phyloP scores from a whole-genome alignment of 768 basidiomycete genomes.

The Agaricus subrufescens region DNA sequence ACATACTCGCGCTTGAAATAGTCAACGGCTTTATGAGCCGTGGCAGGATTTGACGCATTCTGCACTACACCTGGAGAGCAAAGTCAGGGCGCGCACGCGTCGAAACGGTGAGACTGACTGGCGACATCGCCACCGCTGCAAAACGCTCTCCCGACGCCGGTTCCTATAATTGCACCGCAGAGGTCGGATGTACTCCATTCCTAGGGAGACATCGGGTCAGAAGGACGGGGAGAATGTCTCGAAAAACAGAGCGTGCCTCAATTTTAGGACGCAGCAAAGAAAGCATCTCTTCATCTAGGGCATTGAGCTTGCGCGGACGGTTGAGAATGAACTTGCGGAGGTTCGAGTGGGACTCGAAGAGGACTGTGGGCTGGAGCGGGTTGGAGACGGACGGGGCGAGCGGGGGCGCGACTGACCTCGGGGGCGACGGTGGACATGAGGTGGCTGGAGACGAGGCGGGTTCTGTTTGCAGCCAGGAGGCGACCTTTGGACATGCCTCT shows the following conservation, averaged over 20 bases:
- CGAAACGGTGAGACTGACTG: constrained; percentile 44
- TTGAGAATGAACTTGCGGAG: constrained; percentile 76
- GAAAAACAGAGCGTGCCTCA: constrained; percentile 42
- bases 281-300: constrained; percentile 79
- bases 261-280: constrained; percentile 64
- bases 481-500: constrained; percentile 39
- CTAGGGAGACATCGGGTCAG: constrained; percentile 31
- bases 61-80: constrained; percentile 47
- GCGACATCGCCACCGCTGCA: constrained; percentile 95
- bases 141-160: constrained; percentile 72
- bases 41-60: constrained; percentile 43
- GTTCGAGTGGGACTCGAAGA: constrained; percentile 63
- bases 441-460: constrained; percentile 41
- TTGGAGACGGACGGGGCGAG: background rate
- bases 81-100: background rate
- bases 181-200: constrained; percentile 73
- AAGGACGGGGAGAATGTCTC: constrained; percentile 4
- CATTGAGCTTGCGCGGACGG: constrained; percentile 75
- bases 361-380: constrained; percentile 41
- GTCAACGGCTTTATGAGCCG: constrained; percentile 61
- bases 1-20: constrained; percentile 91
- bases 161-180: constrained; percentile 67
- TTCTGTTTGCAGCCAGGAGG: constrained; percentile 32
- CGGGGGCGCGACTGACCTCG: constrained; percentile 30
- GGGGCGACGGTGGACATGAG: constrained; percentile 38